Evolutionary conservation across 2,329 filamentous ascomycete genomes (phyloP).

Genomic region (Fonsecaea pedrosoi): DNA sequence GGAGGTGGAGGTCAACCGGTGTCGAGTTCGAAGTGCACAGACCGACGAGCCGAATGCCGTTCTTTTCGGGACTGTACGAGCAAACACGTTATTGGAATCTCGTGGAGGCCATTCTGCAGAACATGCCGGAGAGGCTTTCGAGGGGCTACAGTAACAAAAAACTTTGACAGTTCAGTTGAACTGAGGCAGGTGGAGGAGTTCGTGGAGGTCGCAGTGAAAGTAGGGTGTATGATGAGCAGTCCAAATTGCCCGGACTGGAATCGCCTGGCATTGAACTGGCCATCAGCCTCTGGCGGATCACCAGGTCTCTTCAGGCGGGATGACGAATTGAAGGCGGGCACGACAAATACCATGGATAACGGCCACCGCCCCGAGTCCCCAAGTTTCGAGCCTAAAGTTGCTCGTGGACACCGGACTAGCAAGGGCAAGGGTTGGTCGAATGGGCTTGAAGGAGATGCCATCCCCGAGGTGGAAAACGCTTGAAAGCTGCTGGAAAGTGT

Average conservation of each 20-base stretch:
- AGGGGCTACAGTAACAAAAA: slow-evolving; percentile 5
- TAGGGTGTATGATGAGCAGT: slow-evolving; percentile 23
- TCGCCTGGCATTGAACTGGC: slow-evolving; percentile 9
- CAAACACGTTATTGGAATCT: neutral
- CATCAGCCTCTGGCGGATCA: slow-evolving; percentile 24
- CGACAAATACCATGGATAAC: slow-evolving; percentile 5
- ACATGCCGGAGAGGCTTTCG: neutral
- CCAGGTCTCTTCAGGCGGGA: slow-evolving; percentile 12
- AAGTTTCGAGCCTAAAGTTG: slow-evolving; percentile 8
- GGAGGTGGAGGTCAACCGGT: neutral
- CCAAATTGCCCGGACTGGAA: slow-evolving; percentile 12
- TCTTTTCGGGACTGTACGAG: neutral
- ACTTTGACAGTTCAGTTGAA: slow-evolving; percentile 1
- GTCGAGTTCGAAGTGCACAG: neutral
- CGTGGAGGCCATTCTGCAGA: neutral
- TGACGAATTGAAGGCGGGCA: slow-evolving; percentile 21
- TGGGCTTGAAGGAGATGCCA: neutral
- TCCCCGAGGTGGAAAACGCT: slow-evolving; percentile 12
- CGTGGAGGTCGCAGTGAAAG: slow-evolving; percentile 8
- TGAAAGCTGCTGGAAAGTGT: slow-evolving; percentile 22
- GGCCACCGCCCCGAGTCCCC: slow-evolving; percentile 1
- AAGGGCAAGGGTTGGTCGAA: slow-evolving; percentile 10
- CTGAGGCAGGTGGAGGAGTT: slow-evolving; percentile 7
- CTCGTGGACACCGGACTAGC: slow-evolving; percentile 15
- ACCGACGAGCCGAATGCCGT: neutral